Conservation (phyloP, 2,329 filamentous ascomycete genomes). For the Tolypocladium guangdongense region DNA sequence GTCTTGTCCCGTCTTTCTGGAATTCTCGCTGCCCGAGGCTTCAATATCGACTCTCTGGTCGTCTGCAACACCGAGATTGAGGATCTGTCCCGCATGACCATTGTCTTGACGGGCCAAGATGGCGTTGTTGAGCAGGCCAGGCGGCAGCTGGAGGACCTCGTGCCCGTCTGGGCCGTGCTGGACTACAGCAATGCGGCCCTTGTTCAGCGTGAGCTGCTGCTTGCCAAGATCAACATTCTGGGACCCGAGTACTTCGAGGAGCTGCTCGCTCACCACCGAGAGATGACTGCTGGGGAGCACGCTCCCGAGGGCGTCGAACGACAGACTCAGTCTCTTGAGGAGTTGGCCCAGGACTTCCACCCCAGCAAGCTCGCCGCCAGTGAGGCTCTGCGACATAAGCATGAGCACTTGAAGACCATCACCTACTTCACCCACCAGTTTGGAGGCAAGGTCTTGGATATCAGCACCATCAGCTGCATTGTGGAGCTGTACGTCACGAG, state of each 20-base stretch:
- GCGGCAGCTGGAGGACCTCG: slow-evolving; percentile 88
- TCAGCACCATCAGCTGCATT: slow-evolving; percentile 97
- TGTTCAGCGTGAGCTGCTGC: slow-evolving; percentile 87
- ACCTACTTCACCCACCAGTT: slow-evolving; percentile 97
- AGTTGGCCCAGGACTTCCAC: slow-evolving; percentile 63
- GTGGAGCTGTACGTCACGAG: slow-evolving; percentile 70
- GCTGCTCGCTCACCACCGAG: slow-evolving; percentile 85
- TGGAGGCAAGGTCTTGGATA: slow-evolving; percentile 92
- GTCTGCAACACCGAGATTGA: slow-evolving; percentile 97
- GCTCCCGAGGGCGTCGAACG: slow-evolving; percentile 22
- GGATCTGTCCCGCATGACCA: slow-evolving; percentile 96
- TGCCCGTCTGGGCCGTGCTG: slow-evolving; percentile 95
- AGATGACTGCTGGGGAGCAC: slow-evolving; percentile 51
- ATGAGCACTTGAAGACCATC: slow-evolving; percentile 92
- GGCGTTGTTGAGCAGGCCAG: slow-evolving; percentile 96
- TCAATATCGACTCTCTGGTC: slow-evolving; percentile 98
- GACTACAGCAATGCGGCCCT: slow-evolving; percentile 90
- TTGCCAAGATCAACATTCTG: slow-evolving; percentile 93
- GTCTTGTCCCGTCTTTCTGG: slow-evolving; percentile 93
- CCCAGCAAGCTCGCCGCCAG: slow-evolving; percentile 76
- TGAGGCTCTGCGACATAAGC: slow-evolving; percentile 89
- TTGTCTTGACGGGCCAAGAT: slow-evolving; percentile 91
- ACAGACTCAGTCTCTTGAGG: slow-evolving; percentile 31
- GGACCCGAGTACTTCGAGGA: slow-evolving; percentile 98
- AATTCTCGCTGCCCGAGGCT: slow-evolving; percentile 88